Conservation (phyloP, 371 early-diverging fungal species). For the Dinochytrium kinnereticum region DNA sequence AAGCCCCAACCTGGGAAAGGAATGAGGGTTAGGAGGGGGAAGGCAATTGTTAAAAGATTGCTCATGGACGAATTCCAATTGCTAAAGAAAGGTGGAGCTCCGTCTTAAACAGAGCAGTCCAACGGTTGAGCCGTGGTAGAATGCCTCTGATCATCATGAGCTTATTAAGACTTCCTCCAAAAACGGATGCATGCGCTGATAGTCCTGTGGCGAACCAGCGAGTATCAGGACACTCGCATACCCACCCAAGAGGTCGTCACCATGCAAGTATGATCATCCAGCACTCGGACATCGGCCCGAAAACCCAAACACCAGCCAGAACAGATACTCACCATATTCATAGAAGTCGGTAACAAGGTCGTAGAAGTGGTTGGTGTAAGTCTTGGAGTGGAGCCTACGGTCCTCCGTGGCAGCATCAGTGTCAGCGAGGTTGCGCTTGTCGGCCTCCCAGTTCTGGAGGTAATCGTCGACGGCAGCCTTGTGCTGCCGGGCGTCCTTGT, state of each 20-base stretch:
- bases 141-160: too few relatives aligned
- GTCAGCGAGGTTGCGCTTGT: conserved; percentile 44
- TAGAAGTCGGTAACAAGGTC: conserved; percentile 57
- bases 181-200: too few relatives aligned
- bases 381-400: conserved; percentile 40
- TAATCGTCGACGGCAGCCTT: conserved; percentile 52
- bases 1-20: conserved; percentile 75
- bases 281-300: too few relatives aligned
- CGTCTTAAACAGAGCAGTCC: too few relatives aligned
- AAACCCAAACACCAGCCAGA: too few relatives aligned
- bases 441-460: conserved; percentile 47
- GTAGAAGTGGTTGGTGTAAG: conserved; percentile 55
- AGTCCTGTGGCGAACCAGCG: too few relatives aligned
- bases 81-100: too few relatives aligned
- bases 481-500: conserved; percentile 43
- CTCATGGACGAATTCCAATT: background rate
- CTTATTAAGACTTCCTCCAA: too few relatives aligned
- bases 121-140: too few relatives aligned
- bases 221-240: too few relatives aligned
- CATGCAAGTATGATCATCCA: too few relatives aligned
- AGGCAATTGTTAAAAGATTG: background rate
- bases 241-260: too few relatives aligned
- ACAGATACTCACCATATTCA: conserved; percentile 47
- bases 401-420: conserved; percentile 44
- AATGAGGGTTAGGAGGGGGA: conserved; percentile 3